These are phyloP conservation scores for Kandelia obovata DNA, from an alignment of 345 rosid genomes.

Conservation along the genomic window DNA sequence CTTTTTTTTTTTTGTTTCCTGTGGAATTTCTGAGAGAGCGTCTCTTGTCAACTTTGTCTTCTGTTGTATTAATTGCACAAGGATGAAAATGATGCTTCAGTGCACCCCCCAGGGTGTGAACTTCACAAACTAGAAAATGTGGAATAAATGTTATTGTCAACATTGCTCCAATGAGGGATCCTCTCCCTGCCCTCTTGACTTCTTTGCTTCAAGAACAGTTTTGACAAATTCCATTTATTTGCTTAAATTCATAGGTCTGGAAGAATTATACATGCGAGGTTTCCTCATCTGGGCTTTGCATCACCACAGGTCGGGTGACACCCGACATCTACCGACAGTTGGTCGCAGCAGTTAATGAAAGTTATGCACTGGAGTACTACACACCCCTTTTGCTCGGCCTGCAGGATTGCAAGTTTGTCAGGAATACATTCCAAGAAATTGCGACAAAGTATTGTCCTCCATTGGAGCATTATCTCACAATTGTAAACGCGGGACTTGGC, in stretches of 20 bases:
- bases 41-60: too few species aligned
- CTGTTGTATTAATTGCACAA: too few species aligned
- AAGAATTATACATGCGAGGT: slow-evolving; percentile 55
- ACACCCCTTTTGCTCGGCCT: slow-evolving; percentile 86
- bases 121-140: too few species aligned
- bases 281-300: slow-evolving; percentile 51
- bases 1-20: too few species aligned
- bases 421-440: slow-evolving; percentile 69
- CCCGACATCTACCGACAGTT: slow-evolving; percentile 55
- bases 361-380: slow-evolving; percentile 81
- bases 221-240: background rate
- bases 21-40: too few species aligned
- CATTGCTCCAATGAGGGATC: too few species aligned
- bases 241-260: slow-evolving; percentile 65
- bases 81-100: too few species aligned
- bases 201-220: background rate
- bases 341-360: slow-evolving; percentile 71
- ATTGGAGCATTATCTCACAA: slow-evolving; percentile 60
- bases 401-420: slow-evolving; percentile 78
- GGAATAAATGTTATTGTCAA: too few species aligned
- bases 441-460: slow-evolving; percentile 70
- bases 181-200: too few species aligned
- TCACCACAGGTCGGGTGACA: slow-evolving; percentile 75
- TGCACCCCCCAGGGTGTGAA: too few species aligned
- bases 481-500: slow-evolving; percentile 79